Percentiles rank a stretch among this genome's conserved stretches.
Evolutionary conservation across 2,329 filamentous ascomycete species (phyloP).

Genomic region (Trichophyton simii): DNA sequence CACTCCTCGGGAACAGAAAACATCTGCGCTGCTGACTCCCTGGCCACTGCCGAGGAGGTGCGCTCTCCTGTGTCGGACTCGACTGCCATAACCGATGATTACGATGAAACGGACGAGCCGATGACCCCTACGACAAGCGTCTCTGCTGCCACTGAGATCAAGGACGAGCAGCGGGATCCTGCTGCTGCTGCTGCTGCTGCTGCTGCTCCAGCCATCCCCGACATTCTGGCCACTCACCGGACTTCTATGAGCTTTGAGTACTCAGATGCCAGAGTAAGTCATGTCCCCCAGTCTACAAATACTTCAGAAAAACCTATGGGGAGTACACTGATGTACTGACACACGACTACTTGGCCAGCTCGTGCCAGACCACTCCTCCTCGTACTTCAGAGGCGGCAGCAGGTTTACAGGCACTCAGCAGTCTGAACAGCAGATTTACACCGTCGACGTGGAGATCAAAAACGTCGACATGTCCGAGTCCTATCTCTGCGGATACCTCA

Average conservation of each 20-base stretch:
- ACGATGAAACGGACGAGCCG: background rate
- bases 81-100: background rate
- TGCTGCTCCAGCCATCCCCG: background rate
- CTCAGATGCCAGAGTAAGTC: constrained; percentile 43
- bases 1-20: background rate
- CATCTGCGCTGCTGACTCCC: background rate
- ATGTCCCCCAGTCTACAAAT: background rate
- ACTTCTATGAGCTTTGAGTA: constrained; percentile 38
- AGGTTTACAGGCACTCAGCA: constrained; percentile 83
- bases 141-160: constrained; percentile 17
- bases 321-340: background rate
- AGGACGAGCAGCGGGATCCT: constrained; percentile 18
- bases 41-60: background rate
- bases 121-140: background rate
- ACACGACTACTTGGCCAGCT: constrained; percentile 37
- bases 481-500: constrained; percentile 85
- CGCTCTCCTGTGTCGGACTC: background rate
- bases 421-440: constrained; percentile 84
- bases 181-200: background rate
- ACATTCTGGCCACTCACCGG: background rate
- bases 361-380: constrained; percentile 67
- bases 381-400: constrained; percentile 74
- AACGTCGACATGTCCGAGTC: constrained; percentile 90
- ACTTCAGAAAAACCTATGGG: background rate
- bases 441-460: constrained; percentile 94